Percentiles rank a stretch among this genome's conserved stretches.
Conservation (phyloP, 345 rosid species). For the Linum trigynum region DNA sequence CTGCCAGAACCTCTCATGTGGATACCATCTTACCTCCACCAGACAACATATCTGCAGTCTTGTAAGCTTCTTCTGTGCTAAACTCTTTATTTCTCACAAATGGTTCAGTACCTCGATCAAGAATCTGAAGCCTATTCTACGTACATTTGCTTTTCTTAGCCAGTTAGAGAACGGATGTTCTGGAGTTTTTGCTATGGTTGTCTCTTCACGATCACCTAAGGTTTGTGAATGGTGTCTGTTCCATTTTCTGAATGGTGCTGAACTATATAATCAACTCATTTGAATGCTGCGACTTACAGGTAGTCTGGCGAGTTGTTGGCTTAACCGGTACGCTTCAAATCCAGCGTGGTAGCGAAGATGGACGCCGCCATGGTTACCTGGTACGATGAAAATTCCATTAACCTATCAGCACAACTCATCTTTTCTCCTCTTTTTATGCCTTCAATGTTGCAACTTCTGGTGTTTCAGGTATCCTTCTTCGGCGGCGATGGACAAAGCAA, state of each 20-base stretch:
- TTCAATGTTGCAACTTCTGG: not conserved
- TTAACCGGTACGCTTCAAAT: constrained; percentile 78
- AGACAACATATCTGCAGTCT: constrained; percentile 68
- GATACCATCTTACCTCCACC: constrained; percentile 83
- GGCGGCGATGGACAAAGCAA: constrained; percentile 47
- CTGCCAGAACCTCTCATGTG: constrained; percentile 66
- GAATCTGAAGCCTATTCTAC: constrained; percentile 1
- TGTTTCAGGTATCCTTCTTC: constrained; percentile 45
- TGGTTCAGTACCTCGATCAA: constrained; percentile 7
- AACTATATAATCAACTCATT: not conserved
- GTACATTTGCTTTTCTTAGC: constrained; percentile 33
- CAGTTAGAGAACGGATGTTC: constrained; percentile 90
- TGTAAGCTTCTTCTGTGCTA: constrained; percentile 40
- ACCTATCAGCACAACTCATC: not conserved
- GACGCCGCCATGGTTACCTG: constrained; percentile 68
- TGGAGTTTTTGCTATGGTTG: constrained; percentile 89
- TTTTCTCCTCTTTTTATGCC: not conserved
- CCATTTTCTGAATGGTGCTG: no score
- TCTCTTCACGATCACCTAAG: constrained; percentile 85
- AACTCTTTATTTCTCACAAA: constrained; percentile 7
- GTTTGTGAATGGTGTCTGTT: constrained; percentile 31
- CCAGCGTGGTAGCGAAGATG: constrained; percentile 74
- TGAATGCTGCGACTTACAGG: constrained; percentile 24
- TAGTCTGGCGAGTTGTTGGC: constrained; percentile 89
- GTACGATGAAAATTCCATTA: constrained; percentile 24